Evolutionary conservation across 2,329 filamentous ascomycete genomes (phyloP).

Genomic region (Colletotrichum higginsianum): DNA sequence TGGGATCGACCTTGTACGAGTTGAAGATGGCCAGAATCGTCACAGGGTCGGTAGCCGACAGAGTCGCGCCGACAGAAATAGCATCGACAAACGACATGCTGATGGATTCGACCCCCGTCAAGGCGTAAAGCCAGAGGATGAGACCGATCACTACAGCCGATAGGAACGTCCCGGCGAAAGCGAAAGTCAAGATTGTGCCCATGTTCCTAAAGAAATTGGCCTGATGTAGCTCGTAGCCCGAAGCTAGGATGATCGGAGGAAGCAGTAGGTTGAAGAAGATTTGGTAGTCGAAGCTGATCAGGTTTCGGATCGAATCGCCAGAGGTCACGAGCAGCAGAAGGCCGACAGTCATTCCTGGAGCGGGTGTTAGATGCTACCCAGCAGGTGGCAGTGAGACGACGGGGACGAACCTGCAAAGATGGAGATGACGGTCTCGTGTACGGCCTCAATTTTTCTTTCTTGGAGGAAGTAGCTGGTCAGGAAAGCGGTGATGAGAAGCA

Average conservation of each 20-base stretch:
- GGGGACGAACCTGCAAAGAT: conserved; percentile 87
- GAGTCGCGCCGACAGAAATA: conserved; percentile 94
- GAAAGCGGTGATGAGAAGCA: conserved; percentile 92
- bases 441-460: conserved; percentile 95
- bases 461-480: conserved; percentile 98
- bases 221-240: conserved; percentile 97
- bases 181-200: conserved; percentile 96
- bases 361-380: conserved; percentile 16
- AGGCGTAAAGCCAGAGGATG: conserved; percentile 90
- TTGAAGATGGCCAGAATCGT: conserved; percentile 99
- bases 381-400: not conserved
- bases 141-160: conserved; percentile 95
- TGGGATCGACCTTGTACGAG: conserved; percentile 98
- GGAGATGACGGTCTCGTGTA: conserved; percentile 98
- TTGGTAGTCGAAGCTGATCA: conserved; percentile 97
- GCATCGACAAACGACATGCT: conserved; percentile 94
- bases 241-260: conserved; percentile 97
- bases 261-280: conserved; percentile 99
- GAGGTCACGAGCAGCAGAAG: conserved; percentile 87
- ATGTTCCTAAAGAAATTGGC: conserved; percentile 99
- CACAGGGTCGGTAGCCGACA: conserved; percentile 97
- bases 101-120: conserved; percentile 87
- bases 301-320: conserved; percentile 86
- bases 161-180: conserved; percentile 96
- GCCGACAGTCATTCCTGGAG: conserved; percentile 91